Evolutionary conservation across 169 alveolate species (phyloP), one percentile per base, ranked within the genome.

Genomic region (Cryptosporidium sp.): DNA sequence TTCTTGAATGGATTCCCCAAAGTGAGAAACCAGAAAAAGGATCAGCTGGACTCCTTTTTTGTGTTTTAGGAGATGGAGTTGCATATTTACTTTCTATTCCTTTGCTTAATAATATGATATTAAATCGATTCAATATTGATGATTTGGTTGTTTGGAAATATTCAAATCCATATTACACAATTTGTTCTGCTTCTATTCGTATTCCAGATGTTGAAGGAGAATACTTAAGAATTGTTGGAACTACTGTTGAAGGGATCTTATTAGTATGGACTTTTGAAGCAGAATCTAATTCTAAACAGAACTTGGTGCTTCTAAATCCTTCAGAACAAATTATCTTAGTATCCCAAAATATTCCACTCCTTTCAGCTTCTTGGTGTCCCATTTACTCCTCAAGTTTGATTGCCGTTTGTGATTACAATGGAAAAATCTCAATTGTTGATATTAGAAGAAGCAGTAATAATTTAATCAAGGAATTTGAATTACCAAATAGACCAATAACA

Each of bases 331-430:
- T 80, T 44, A 80, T 80, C 31, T 18, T 61, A 16, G 75, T 80
- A 31, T 62, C 89, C 10, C 61, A 80, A 48, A 65, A 48, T 42
- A 37, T 60, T 29, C 89, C 89, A 3, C 42, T 80, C 3, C 75
- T 80, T 42, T 80, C 80, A 9, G 72, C 89, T 18, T 80, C 80
- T 33, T 80, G 89, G 89, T 80, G 89, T 44, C 89, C 89, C 16
- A 39, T 60, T 44, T 6, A 65, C 31, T 80, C 75, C 0, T 80
- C 89, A 18, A 53, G 33, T 56, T 31, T 80, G 33, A 42, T 80
- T 0, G 56, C 52, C 3, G 89, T 80, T 37, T 21, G 80, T 10
- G 75, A 67, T 42, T 8, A 48, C 26, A 80, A 62, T 23, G 89
- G 89, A 18, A 80, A 61, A 16, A 62, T 80, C n/a, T 62, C 75